Evolutionary conservation across 495 filamentous ascomycete genomes (phyloP), one percentile per base, ranked within the genome.

Genomic region (Annulohypoxylon bovei): DNA sequence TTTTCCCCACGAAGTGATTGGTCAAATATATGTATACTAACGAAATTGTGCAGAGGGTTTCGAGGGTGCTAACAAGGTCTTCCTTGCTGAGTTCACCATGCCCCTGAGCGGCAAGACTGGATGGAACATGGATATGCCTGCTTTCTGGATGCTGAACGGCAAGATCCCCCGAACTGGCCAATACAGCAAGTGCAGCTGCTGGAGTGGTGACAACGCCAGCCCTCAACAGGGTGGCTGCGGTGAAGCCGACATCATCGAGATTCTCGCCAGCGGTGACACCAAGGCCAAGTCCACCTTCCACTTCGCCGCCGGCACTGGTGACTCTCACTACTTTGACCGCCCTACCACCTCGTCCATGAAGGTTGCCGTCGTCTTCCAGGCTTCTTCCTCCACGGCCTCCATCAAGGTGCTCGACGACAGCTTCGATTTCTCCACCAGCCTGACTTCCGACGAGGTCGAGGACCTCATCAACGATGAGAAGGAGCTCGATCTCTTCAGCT

Each of bases 171-270:
- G 84, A 35, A 91, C 87, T 1, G 77, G 83, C 0, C 90, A 93
- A 70, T 93, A 93, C 76, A 76, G 77, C 49, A 66, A 78, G 0
- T 93, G 91, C 81, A 88, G 83, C 47, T 93, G 91, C 80, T 92
- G 90, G 89, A 75, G 77, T 2, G 78, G 83, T 20, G 79, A 76
- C 50, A 69, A 71, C 70, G 27, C 65, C 1, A 66, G 54, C 62
- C 75, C 75, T 0, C 58, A 53, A 16, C 14, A 73, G 23, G 75
- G 75, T 40, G 88, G 88, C 14, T 93, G 91, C 73, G 91, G 90
- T 64, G 90, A 93, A 80, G 84, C 90, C 49, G 91, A 93, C 74
- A 77, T 92, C 11, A 87, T 90, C 63, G 91, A 93, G 78, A 81
- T 90, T 30, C 85, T 93, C 7, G 71, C 78, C 35, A 37, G 75